phyloP scores from a whole-genome alignment of 2,329 filamentous ascomycete genomes.

The Pseudogymnoascus sp. region DNA sequence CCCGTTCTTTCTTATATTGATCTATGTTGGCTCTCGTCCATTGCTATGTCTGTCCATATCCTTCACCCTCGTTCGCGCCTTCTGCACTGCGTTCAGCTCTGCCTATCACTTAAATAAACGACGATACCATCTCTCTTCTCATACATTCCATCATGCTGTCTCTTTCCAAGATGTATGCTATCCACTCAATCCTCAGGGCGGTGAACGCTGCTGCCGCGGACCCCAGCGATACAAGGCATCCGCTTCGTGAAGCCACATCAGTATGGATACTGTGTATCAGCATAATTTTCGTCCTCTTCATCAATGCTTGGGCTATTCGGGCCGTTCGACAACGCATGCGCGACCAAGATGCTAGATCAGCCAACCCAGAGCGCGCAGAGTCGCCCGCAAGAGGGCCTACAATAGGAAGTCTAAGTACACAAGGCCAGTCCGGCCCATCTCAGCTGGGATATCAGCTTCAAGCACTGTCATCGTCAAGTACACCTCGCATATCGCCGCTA shows the following conservation, averaged over 20 bases:
- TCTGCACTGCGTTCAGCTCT: not conserved
- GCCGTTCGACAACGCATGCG: not conserved
- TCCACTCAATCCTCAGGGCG: not conserved
- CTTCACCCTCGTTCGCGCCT: not conserved
- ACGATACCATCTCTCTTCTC: not conserved
- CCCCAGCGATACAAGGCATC: not conserved
- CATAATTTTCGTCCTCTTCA: not conserved
- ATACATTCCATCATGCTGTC: not conserved
- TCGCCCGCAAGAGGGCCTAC: not conserved
- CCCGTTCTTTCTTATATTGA: not conserved
- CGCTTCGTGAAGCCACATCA: not conserved
- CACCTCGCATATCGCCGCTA: not conserved
- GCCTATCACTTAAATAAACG: not conserved
- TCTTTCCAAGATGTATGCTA: not conserved
- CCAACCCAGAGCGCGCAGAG: not conserved
- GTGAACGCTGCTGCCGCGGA: no score
- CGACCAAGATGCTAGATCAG: not conserved
- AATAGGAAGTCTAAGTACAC: not conserved
- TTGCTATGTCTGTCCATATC: not conserved
- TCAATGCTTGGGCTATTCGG: constrained; percentile 2
- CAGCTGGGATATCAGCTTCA: not conserved
- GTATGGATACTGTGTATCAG: not conserved
- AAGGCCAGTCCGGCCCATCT: not conserved
- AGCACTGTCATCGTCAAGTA: not conserved
- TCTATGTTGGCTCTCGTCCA: not conserved